Conservation (phyloP, 352 stramenopile genomes). For the Phytopythium sindhum region DNA sequence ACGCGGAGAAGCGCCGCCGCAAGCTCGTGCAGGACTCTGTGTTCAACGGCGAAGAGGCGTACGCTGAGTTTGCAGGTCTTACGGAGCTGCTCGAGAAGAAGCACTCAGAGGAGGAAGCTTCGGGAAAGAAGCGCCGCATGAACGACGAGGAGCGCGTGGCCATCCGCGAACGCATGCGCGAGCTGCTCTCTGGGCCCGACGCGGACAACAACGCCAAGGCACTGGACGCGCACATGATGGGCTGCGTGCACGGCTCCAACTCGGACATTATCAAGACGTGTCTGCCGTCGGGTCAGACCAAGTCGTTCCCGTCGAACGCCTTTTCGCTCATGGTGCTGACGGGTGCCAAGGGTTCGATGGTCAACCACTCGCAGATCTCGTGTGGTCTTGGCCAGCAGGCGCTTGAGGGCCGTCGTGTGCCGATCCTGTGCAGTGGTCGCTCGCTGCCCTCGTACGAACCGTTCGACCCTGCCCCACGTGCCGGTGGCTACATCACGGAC, state of each 20-base stretch:
- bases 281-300: slow-evolving; percentile 95
- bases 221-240: slow-evolving; percentile 89
- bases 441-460: slow-evolving; percentile 98
- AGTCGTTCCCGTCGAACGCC: slow-evolving; percentile 98
- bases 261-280: slow-evolving; percentile 99
- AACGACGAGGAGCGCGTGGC: slow-evolving; percentile 69
- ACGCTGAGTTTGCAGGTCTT: slow-evolving; percentile 80
- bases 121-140: slow-evolving; percentile 77
- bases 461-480: slow-evolving; percentile 96
- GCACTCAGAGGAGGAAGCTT: slow-evolving; percentile 36
- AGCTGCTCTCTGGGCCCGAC: slow-evolving; percentile 66
- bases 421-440: slow-evolving; percentile 96
- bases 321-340: slow-evolving; percentile 99
- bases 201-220: slow-evolving; percentile 73
- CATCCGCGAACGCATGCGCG: slow-evolving; percentile 77
- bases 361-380: slow-evolving; percentile 99
- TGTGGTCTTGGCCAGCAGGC: slow-evolving; percentile 99
- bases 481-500: slow-evolving; percentile 99
- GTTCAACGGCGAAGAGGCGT: slow-evolving; percentile 77
- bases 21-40: slow-evolving; percentile 88
- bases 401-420: slow-evolving; percentile 98
- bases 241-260: slow-evolving; percentile 86
- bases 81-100: slow-evolving; percentile 65
- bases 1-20: slow-evolving; percentile 90
- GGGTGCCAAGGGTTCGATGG: slow-evolving; percentile 99